Base-by-base conservation (phyloP, 73 alveolate genomes). In the Tetrahymena elliotti region DNA sequence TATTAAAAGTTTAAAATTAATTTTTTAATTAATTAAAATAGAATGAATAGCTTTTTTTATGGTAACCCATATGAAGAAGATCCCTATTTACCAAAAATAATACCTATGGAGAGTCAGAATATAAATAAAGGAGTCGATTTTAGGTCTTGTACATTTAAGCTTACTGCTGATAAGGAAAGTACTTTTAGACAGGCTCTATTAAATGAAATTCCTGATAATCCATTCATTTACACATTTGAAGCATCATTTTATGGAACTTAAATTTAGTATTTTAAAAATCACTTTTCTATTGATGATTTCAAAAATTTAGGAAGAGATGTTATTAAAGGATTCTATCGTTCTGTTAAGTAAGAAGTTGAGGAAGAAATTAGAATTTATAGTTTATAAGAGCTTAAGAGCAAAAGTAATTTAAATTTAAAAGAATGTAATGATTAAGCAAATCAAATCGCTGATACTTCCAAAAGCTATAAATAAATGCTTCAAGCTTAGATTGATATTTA, bases 41-140 rank as follows among this genome's bases (percentile, higher is more conserved):
- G 88, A 95, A 93, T 94, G 52, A 95, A 96, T 96, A 96, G 94
- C 35, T 97, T 97, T 94, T 95, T 97, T 84, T 97, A 96, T 96
- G 99, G 99, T 4, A 94, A 68, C n/a, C 88, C 88, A 22, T 68
- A 68, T 68, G 88, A 68, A 68, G 88, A 68, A 68, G 88, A 68
- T 31, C 88, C 88, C 10, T 68, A 68, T 31, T 68, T 68, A 10
- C 88, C 88, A 27, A 68, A 31, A 68, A 24, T 68, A 27, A 68
- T 68, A 68, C 88, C 88, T 68, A 68, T 68, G 88, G 88, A 68
- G 6, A 22, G 88, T 31, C n/a, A 68, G 33, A 68, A 68, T 68
- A 27, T 24, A 68, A 68, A 68, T 18, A 68, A 68, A 31, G 88
- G 88, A 68, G 34, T 68, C 10, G 88, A 68, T 68, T 68, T 68